These are phyloP conservation scores for Juncus effusus DNA, from an alignment of 176 grass and related monocot species.

Conservation along the genomic window DNA sequence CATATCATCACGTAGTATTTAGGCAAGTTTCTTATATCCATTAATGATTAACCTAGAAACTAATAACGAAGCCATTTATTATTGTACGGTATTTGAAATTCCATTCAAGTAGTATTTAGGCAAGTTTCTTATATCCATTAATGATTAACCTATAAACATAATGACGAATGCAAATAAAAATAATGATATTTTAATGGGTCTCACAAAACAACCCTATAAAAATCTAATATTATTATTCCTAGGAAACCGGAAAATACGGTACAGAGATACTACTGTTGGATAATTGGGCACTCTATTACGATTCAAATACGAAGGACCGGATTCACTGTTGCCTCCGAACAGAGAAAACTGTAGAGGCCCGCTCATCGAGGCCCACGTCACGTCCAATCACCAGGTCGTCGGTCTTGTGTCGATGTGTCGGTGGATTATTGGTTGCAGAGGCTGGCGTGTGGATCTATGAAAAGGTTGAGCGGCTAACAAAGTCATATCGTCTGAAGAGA, in stretches of 20 bases:
- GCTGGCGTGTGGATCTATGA: conserved; percentile 20
- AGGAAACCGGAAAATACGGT: not conserved
- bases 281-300: conserved; percentile 19
- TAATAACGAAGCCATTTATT: no score
- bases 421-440: accelerated
- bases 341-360: not conserved
- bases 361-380: not conserved
- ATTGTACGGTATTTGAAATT: no score
- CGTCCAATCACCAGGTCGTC: conserved; percentile 15
- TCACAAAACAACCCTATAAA: no score
- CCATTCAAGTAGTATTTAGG: no score
- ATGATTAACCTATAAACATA: no score
- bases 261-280: conserved; percentile 26
- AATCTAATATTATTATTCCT: not conserved
- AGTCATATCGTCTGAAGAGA: conserved; percentile 23
- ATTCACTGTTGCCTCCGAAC: conserved; percentile 7
- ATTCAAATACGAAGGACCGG: conserved; percentile 8
- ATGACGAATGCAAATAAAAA: no score
- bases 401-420: not conserved
- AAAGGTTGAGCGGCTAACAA: conserved; percentile 25
- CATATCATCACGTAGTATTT: no score
- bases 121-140: no score
- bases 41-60: no score
- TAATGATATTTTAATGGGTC: no score
- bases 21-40: no score